Evolutionary conservation across 1,139 yeast genomes (phyloP).

Genomic region (Pichiaceae sp.): DNA sequence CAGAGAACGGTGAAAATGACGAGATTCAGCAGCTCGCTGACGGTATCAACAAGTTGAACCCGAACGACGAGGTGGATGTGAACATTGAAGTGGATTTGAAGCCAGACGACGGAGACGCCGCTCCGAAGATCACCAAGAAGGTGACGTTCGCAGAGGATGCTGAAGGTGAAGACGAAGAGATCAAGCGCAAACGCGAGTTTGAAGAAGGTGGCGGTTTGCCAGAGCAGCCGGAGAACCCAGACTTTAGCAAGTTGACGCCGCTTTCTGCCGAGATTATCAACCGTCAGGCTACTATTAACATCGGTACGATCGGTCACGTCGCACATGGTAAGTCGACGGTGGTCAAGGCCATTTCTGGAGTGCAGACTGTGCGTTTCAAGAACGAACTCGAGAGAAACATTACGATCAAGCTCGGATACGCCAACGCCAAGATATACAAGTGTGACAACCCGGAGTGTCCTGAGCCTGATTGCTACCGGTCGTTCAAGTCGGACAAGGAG

Average conservation of each 20-base stretch:
- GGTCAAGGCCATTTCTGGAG: conserved; percentile 97
- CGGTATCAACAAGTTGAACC: not conserved
- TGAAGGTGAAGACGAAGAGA: conserved; percentile 57
- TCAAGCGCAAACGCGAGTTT: conserved; percentile 67
- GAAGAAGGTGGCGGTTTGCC: conserved; percentile 99
- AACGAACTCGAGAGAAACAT: conserved; percentile 98
- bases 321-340: conserved; percentile 99
- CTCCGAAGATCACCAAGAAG: conserved; percentile 41
- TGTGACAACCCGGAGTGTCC: conserved; percentile 84
- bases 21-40: conserved; percentile 12
- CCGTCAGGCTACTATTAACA: conserved; percentile 98
- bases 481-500: conserved; percentile 92
- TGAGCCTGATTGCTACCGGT: conserved; percentile 91
- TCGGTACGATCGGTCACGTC: conserved; percentile 98
- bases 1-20: conserved; percentile 23
- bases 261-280: conserved; percentile 90
- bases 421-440: conserved; percentile 95
- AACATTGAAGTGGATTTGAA: conserved; percentile 7
- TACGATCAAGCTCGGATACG: conserved; percentile 97
- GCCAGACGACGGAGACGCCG: conserved; percentile 3
- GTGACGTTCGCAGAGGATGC: conserved; percentile 80
- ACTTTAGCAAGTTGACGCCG: conserved; percentile 71
- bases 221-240: conserved; percentile 88
- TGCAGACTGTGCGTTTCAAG: conserved; percentile 97
- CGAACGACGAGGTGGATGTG: not conserved